These are phyloP conservation scores for Cutaneotrichosporon sp. DNA, from an alignment of 1,284 basidiomycete species.

Conservation along the genomic window DNA sequence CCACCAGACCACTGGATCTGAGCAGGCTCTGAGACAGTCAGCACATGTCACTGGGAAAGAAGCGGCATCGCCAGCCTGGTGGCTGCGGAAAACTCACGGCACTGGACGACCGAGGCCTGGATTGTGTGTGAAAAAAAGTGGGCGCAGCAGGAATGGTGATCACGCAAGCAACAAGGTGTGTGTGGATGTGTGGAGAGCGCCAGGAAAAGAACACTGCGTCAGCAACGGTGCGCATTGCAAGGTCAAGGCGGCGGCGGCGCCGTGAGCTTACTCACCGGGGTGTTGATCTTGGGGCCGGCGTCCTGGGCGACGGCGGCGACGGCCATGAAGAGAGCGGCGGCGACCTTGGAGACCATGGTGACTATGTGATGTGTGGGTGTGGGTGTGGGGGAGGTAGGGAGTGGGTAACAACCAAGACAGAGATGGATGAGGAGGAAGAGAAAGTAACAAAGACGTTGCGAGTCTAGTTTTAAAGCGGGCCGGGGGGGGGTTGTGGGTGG, in stretches of 20 bases:
- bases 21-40: constrained; percentile 28
- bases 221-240: too few relatives aligned
- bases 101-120: constrained; percentile 50
- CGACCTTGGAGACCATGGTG: constrained; percentile 6
- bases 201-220: background rate
- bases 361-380: background rate
- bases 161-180: background rate
- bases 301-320: constrained; percentile 18
- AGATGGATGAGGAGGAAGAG: constrained; percentile 3
- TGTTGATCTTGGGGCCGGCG: constrained; percentile 6
- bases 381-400: background rate
- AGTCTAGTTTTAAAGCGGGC: background rate
- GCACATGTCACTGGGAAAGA: background rate
- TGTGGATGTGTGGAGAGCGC: background rate
- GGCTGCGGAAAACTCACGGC: constrained; percentile 39
- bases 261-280: constrained; percentile 12
- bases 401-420: background rate
- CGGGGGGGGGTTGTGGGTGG: background rate
- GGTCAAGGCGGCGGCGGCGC: too few relatives aligned
- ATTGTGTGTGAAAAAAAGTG: background rate
- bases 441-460: background rate
- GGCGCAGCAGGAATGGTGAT: constrained; percentile 1
- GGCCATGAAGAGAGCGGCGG: constrained; percentile 11
- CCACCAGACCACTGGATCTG: constrained; percentile 58
- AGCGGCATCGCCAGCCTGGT: background rate